These are phyloP conservation scores for Aspergillus bertholletiae DNA, from an alignment of 495 filamentous ascomycete species.

Conservation along the genomic window DNA sequence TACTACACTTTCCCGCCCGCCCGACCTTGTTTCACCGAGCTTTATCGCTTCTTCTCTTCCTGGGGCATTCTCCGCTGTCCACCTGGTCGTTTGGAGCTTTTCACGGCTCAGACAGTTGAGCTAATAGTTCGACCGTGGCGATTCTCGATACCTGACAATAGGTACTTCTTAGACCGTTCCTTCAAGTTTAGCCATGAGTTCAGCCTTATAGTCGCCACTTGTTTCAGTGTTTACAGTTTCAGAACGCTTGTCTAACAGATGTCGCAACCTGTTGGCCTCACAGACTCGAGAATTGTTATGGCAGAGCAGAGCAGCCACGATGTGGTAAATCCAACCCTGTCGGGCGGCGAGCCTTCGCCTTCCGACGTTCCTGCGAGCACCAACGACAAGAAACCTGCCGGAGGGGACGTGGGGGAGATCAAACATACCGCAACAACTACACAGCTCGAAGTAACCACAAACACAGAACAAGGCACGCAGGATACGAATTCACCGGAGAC, in stretches of 20 bases:
- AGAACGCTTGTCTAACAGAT: constrained; percentile 34
- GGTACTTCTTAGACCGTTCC: constrained; percentile 34
- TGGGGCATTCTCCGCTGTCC: constrained; percentile 24
- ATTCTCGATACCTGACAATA: constrained; percentile 48
- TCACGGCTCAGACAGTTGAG: constrained; percentile 39
- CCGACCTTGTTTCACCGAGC: constrained; percentile 16
- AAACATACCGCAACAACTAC: constrained; percentile 36
- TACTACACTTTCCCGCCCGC: constrained; percentile 5
- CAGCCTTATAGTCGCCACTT: constrained; percentile 17
- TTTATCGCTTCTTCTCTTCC: constrained; percentile 15
- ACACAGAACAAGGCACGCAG: constrained; percentile 25
- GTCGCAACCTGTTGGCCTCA: constrained; percentile 23
- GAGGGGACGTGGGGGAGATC: constrained; percentile 51
- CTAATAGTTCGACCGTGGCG: constrained; percentile 47
- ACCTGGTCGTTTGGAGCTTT: constrained; percentile 35
- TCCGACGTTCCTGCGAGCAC: constrained; percentile 69
- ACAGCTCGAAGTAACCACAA: constrained; percentile 24
- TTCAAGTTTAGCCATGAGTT: constrained; percentile 20
- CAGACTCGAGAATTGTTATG: constrained; percentile 72
- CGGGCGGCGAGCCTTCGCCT: constrained; percentile 68
- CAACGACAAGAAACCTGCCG: constrained; percentile 51
- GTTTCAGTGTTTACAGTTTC: constrained; percentile 18
- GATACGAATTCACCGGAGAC: constrained; percentile 16
- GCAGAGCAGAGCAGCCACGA: constrained; percentile 72
- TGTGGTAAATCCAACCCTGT: constrained; percentile 77